Evolutionary conservation across 257 asterid genomes (phyloP).

Genomic region (Solanum corneliomulleri): DNA sequence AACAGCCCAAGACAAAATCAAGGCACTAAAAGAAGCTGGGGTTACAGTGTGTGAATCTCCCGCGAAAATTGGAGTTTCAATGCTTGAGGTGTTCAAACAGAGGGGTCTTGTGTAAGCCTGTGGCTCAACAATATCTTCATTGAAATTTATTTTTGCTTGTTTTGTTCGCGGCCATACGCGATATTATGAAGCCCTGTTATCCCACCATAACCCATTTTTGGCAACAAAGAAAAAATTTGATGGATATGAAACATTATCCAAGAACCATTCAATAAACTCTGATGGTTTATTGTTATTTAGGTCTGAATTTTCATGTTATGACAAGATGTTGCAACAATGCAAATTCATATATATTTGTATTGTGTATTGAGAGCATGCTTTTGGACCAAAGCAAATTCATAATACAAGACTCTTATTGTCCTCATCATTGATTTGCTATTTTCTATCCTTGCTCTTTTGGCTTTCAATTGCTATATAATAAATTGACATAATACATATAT

Average conservation of each 20-base stretch:
- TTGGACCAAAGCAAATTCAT: not conserved
- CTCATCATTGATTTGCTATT: not conserved
- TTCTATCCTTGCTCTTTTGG: not conserved
- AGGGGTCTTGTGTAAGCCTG: slow-evolving; percentile 60
- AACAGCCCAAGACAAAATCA: slow-evolving; percentile 88
- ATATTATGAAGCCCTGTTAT: not conserved
- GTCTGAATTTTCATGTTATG: not conserved
- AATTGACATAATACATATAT: no score
- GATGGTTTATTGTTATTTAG: not conserved
- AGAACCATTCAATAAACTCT: not conserved
- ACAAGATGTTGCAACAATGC: not conserved
- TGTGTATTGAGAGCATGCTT: not conserved
- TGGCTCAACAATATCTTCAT: not conserved
- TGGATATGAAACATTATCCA: not conserved
- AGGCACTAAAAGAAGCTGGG: slow-evolving; percentile 74
- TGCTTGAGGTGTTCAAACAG: slow-evolving; percentile 83
- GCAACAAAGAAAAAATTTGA: not conserved
- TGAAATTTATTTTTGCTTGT: not conserved
- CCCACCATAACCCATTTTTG: not conserved
- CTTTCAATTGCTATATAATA: not conserved
- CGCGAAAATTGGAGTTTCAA: slow-evolving; percentile 84
- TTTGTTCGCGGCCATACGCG: not conserved
- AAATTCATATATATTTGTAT: not conserved
- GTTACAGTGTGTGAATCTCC: slow-evolving; percentile 90
- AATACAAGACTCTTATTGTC: not conserved